Evolutionary conservation across 139 green algal species (phyloP), one percentile per base, ranked within the genome.

Genomic region (Chlamydomonas eustigma): DNA sequence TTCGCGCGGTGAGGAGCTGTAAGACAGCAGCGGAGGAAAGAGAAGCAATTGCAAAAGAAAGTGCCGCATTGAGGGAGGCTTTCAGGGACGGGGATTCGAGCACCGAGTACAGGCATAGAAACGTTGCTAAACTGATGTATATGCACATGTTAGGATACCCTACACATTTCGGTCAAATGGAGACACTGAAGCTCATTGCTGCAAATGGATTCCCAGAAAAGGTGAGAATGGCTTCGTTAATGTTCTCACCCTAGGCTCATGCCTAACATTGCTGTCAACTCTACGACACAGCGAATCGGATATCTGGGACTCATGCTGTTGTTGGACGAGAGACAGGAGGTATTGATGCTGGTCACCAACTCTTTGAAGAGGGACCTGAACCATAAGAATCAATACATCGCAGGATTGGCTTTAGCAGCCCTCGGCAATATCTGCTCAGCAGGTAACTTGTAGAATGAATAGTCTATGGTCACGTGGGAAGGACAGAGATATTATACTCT

Each of bases 341-440:
- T 98, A 71, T 91, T 99, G n/a, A 99, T 99, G 96, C 88, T 99
- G 44, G 96, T 99, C 31, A 99, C 96, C 72, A 99, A 99, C 86
- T 95, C 87, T 1, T 63, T 99, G 4, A 99, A 99, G 84, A 96
- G 95, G 71, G 94, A 98, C 83, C 80, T 98, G 8, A 93, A 91
- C 74, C 87, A 86, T 71, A 91, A 85, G 28, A 91, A 96, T 80
- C 89, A 93, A 31, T 97, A 93, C 86, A 95, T 94, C 18, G 87
- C 93, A 18, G 96, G 95, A 1, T 84, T 99, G 38, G 94, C 95
- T 12, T 88, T 99, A 6, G 93, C 88, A 38, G 91, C 95, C 2
- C 83, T 99, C 38, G 96, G 95, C 67, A 98, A 97, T 88, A 98
- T 99, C 71, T 96, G 91, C 85, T 97, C 90, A 32, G 84, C 89